Evolutionary conservation across 2,329 filamentous ascomycete species (phyloP).

Genomic region (Fusarium virguliforme): DNA sequence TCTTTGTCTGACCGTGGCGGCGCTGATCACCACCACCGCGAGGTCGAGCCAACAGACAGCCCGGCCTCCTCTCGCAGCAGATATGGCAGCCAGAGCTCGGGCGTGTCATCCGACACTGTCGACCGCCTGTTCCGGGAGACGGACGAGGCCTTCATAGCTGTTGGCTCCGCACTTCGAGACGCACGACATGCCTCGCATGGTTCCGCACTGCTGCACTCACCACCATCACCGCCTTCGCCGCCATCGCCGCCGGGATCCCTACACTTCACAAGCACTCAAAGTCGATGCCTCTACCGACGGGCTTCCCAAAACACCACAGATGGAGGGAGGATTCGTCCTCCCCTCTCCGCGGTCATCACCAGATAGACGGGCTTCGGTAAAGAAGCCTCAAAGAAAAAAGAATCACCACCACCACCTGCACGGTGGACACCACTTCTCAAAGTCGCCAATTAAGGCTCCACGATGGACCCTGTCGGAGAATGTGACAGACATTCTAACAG

Average conservation of each 20-base stretch:
- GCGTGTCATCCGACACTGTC: conserved; percentile 57
- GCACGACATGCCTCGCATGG: conserved; percentile 45
- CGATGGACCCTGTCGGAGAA: conserved; percentile 71
- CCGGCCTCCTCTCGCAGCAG: conserved; percentile 23
- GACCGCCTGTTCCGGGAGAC: conserved; percentile 66
- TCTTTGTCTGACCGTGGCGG: conserved; percentile 47
- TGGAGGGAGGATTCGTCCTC: conserved; percentile 29
- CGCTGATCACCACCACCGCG: conserved; percentile 31
- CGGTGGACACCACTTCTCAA: conserved; percentile 32
- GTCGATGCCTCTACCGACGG: conserved; percentile 47
- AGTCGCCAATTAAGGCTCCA: conserved; percentile 49
- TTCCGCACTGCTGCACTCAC: conserved; percentile 30
- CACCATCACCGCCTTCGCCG: conserved; percentile 39
- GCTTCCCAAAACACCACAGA: conserved; percentile 38
- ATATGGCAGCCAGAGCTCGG: conserved; percentile 40
- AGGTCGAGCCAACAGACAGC: conserved; percentile 32
- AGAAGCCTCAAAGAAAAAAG: conserved; percentile 62
- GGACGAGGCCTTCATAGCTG: conserved; percentile 66
- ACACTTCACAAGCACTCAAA: conserved; percentile 41
- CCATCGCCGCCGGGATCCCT: conserved; percentile 39
- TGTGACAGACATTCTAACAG: conserved; percentile 70
- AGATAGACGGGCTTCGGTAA: conserved; percentile 55
- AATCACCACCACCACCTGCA: conserved; percentile 12
- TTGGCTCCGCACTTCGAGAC: conserved; percentile 61
- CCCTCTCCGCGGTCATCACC: conserved; percentile 36